Percentiles rank a stretch among this genome's conserved stretches.
Conservation (phyloP, 2,329 filamentous ascomycete species). For the Tympanopsis confertula region DNA sequence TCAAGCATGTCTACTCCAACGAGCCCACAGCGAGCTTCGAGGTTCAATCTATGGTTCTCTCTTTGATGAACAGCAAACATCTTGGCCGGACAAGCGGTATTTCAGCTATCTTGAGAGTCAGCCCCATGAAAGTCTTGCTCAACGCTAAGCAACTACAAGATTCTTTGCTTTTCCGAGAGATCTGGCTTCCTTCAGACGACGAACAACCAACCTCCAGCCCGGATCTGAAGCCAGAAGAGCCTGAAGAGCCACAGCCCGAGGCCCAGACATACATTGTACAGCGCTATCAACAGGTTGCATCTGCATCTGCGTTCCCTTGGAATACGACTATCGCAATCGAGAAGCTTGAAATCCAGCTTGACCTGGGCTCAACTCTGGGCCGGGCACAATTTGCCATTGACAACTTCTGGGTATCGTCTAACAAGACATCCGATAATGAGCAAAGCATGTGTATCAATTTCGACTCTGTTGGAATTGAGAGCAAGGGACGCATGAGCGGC, state of each 20-base stretch:
- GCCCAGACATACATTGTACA: slow-evolving; percentile 77
- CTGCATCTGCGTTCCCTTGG: slow-evolving; percentile 90
- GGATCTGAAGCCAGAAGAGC: slow-evolving; percentile 52
- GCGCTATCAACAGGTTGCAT: slow-evolving; percentile 85
- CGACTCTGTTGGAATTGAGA: slow-evolving; percentile 67
- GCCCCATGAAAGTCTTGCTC: slow-evolving; percentile 74
- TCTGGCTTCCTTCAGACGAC: slow-evolving; percentile 44
- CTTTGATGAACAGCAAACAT: slow-evolving; percentile 97
- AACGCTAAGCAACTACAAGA: slow-evolving; percentile 94
- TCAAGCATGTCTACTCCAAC: slow-evolving; percentile 93
- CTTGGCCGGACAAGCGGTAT: slow-evolving; percentile 79
- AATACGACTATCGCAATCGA: slow-evolving; percentile 82
- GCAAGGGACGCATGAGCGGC: slow-evolving; percentile 77
- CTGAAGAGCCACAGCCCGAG: slow-evolving; percentile 33
- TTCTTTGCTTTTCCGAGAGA: slow-evolving; percentile 87
- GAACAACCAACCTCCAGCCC: too few relatives aligned
- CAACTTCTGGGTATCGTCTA: slow-evolving; percentile 87
- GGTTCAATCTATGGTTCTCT: slow-evolving; percentile 77
- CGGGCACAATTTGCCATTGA: slow-evolving; percentile 77
- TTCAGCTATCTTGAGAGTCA: slow-evolving; percentile 84
- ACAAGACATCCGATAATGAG: slow-evolving; percentile 91
- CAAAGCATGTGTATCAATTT: slow-evolving; percentile 90
- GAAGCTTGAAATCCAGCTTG: slow-evolving; percentile 72
- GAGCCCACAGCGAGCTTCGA: slow-evolving; percentile 92
- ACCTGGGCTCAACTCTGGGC: slow-evolving; percentile 84